Conservation (phyloP, 2,329 filamentous ascomycete genomes). For the Bipolaris victoriae region DNA sequence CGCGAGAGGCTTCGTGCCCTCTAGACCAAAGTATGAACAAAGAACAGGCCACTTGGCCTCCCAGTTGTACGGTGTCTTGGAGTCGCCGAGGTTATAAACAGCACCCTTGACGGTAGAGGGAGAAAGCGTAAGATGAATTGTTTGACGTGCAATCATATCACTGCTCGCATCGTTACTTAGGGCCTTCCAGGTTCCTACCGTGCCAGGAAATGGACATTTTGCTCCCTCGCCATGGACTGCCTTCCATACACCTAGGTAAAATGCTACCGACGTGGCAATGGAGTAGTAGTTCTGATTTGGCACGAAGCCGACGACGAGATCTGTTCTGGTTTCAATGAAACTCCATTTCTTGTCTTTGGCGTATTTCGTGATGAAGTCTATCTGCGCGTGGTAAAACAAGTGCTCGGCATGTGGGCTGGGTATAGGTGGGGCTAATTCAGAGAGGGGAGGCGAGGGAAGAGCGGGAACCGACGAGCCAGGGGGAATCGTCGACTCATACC, state of each 20-base stretch:
- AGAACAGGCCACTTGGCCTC: slow-evolving; percentile 54
- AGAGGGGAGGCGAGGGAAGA: slow-evolving; percentile 8
- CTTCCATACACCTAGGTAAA: slow-evolving; percentile 48
- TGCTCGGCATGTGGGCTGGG: slow-evolving; percentile 41
- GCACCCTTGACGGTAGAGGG: slow-evolving; percentile 44
- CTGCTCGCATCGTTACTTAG: slow-evolving; percentile 47
- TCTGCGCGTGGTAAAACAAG: slow-evolving; percentile 53
- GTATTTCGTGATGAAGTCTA: slow-evolving; percentile 47
- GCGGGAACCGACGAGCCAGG: slow-evolving; percentile 13
- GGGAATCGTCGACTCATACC: slow-evolving; percentile 8
- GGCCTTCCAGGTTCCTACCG: slow-evolving; percentile 45
- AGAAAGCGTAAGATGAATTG: slow-evolving; percentile 51
- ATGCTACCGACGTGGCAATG: slow-evolving; percentile 44
- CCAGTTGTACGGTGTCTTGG: slow-evolving; percentile 49
- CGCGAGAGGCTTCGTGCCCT: slow-evolving; percentile 40
- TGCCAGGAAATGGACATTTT: slow-evolving; percentile 50
- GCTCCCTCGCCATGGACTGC: slow-evolving; percentile 49
- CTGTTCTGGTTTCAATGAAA: slow-evolving; percentile 50
- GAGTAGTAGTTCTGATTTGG: slow-evolving; percentile 51
- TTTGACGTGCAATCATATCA: slow-evolving; percentile 52
- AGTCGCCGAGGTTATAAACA: slow-evolving; percentile 53
- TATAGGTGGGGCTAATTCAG: slow-evolving; percentile 20
- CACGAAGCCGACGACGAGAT: slow-evolving; percentile 53
- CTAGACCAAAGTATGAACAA: slow-evolving; percentile 54
- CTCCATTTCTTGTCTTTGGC: slow-evolving; percentile 48